These are phyloP conservation scores for Xylogone sp. DNA, from an alignment of 2,329 filamentous ascomycete genomes.

Conservation along the genomic window DNA sequence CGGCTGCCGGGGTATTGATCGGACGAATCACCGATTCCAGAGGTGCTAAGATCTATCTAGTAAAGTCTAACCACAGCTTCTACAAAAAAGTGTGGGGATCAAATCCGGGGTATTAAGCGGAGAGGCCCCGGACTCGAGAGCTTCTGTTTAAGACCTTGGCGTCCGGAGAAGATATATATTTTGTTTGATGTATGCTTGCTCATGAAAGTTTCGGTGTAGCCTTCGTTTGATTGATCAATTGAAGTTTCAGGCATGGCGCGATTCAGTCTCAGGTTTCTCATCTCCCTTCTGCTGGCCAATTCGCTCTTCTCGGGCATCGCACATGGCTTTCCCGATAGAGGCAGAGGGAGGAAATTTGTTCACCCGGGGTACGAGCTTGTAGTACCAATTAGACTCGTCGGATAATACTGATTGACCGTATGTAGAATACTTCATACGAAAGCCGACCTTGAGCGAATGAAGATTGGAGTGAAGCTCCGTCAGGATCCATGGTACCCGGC, in stretches of 20 bases:
- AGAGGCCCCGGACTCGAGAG: background rate
- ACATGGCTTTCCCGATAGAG: background rate
- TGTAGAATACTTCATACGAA: slow-evolving; percentile 29
- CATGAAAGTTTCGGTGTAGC: background rate
- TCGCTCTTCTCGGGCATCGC: background rate
- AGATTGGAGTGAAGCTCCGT: slow-evolving; percentile 28
- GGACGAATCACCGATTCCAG: background rate
- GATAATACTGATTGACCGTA: background rate
- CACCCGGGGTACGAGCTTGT: background rate
- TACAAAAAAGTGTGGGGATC: background rate
- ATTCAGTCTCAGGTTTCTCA: background rate
- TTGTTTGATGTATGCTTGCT: background rate
- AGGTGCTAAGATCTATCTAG: background rate
- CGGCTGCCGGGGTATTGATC: background rate
- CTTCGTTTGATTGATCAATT: background rate
- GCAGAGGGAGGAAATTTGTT: background rate
- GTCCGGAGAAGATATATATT: background rate
- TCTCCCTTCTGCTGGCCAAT: background rate
- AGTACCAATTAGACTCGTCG: background rate
- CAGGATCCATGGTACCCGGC: slow-evolving; percentile 32
- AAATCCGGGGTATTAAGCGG: background rate
- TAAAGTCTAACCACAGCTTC: background rate
- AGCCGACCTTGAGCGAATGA: slow-evolving; percentile 36
- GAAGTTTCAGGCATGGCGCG: background rate
- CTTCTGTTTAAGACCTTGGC: background rate